A percentile compares a stretch with the other conserved stretches of the same genome.
These are phyloP conservation scores for Oxyria digyna DNA, from an alignment of 148 eudicot species.

Conservation along the genomic window DNA sequence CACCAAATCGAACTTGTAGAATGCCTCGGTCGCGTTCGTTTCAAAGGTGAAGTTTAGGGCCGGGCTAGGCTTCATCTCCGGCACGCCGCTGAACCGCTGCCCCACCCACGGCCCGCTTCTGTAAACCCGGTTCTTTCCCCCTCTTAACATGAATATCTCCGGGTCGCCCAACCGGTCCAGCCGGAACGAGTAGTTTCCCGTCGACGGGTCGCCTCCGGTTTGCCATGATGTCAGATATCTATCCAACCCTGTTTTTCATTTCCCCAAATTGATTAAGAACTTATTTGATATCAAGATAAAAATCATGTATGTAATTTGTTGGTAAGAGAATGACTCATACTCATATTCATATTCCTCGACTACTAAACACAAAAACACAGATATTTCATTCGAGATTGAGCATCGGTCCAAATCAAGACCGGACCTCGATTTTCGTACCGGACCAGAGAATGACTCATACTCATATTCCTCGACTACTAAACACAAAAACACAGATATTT, in stretches of 20 bases:
- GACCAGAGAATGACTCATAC: too few species aligned
- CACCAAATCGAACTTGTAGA: conserved; percentile 11
- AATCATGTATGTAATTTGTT: too few species aligned
- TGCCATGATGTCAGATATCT: conserved; percentile 25
- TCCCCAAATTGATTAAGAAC: not conserved
- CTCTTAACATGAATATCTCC: conserved; percentile 19
- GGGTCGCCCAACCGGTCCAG: conserved; percentile 31
- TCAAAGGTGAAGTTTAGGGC: conserved; percentile 25
- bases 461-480: too few species aligned
- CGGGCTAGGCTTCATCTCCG: conserved; percentile 36
- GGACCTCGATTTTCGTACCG: too few species aligned
- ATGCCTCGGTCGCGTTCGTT: conserved; percentile 13
- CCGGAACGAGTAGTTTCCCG: conserved; percentile 21
- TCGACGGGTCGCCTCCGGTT: conserved; percentile 14
- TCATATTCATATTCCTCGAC: too few species aligned
- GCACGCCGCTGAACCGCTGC: conserved; percentile 58
- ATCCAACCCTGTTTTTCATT: conserved; percentile 19
- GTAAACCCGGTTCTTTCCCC: conserved; percentile 8
- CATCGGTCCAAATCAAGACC: too few species aligned
- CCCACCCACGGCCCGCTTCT: conserved; percentile 94
- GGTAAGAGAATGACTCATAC: too few species aligned
- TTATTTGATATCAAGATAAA: too few species aligned
- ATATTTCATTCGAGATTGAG: too few species aligned
- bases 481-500: too few species aligned
- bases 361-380: too few species aligned